Evolutionary conservation across 352 stramenopile species (phyloP), one percentile per base, ranked within the genome.

Genomic region (Pythium folliculosum): DNA sequence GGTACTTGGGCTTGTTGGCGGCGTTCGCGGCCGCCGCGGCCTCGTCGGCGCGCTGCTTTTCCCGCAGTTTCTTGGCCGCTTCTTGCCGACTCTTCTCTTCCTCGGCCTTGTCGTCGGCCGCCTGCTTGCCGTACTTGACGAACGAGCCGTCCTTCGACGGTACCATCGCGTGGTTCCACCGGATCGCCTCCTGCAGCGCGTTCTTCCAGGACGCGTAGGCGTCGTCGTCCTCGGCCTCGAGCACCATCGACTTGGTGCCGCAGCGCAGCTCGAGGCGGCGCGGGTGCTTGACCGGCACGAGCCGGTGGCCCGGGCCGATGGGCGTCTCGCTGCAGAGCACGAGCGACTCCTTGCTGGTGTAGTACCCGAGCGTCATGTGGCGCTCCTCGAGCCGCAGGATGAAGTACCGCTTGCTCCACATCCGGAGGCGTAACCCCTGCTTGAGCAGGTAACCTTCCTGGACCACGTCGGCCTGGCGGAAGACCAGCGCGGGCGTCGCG

Each of bases 111-210:
- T 92, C 86, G 54, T 92, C 86, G 0, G 78, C 78, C 8, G 81
- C 84, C 65, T 93, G 81, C 67, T 90, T 89, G 9, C 87, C 87
- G 62, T 95, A 95, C 30, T 80, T 88, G 23, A 92, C 82, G 53
- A 93, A 90, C 30, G 79, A 85, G 2, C 85, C 86, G 43, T 95
- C 85, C 60, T 90, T 90, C 5, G 73, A 80, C 10, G 85, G 84
- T 23, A 95, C 85, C 85, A 95, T 94, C 38, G 87, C 85, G 70
- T 95, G 85, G 69, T 95, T 92, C 87, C 87, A 95, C 10, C 87
- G 82, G 27, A 95, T 90, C 0, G 87, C 87, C 56, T 95, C 87
- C 66, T 94, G 84, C 1, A 95, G 76, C 1, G 80, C 78, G 25
- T 73, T 88, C 51, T 87, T 88, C 87, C 87, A 95, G 25, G 65